phyloP scores from a whole-genome alignment of 176 grass and related monocot species.

The Ampelocalamus luodianensis region DNA sequence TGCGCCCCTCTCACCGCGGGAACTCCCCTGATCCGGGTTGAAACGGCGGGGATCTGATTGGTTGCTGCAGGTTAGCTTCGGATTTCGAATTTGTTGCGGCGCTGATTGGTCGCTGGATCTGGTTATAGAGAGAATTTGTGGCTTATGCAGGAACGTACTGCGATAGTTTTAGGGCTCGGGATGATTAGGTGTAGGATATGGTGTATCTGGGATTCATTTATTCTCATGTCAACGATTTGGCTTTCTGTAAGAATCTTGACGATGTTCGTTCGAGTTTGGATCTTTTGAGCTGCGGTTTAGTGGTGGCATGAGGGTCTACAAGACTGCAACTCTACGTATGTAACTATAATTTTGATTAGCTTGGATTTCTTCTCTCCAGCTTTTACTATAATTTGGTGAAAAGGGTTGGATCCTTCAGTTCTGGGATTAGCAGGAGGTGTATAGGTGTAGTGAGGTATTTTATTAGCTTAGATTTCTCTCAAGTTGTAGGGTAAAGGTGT shows the following conservation, averaged over 20 bases:
- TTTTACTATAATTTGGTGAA: constrained; percentile 16
- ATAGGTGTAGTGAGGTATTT: constrained; percentile 25
- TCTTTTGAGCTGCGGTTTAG: constrained; percentile 21
- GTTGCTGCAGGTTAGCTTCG: background rate
- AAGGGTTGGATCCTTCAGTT: background rate
- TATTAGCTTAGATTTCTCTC: constrained; percentile 21
- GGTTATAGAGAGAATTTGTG: background rate
- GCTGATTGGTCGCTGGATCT: constrained; percentile 43
- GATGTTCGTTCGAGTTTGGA: constrained; percentile 23
- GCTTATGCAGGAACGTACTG: background rate
- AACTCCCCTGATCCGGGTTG: constrained; percentile 34
- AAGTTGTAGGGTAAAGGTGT: background rate
- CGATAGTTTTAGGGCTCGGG: background rate
- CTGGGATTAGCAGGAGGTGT: background rate
- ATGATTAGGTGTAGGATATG: constrained; percentile 4
- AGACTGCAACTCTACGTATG: background rate
- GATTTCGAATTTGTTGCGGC: constrained; percentile 18
- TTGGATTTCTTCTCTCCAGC: constrained; percentile 13
- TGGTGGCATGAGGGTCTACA: background rate
- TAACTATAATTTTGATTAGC: constrained; percentile 2
- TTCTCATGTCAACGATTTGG: constrained; percentile 27
- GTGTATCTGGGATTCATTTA: constrained; percentile 23
- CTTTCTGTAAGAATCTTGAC: background rate
- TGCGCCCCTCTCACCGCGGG: constrained; percentile 26
- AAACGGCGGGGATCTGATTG: constrained; percentile 51